Evolutionary conservation across 2,329 filamentous ascomycete genomes (phyloP).

Genomic region (Calonectria honghensis): DNA sequence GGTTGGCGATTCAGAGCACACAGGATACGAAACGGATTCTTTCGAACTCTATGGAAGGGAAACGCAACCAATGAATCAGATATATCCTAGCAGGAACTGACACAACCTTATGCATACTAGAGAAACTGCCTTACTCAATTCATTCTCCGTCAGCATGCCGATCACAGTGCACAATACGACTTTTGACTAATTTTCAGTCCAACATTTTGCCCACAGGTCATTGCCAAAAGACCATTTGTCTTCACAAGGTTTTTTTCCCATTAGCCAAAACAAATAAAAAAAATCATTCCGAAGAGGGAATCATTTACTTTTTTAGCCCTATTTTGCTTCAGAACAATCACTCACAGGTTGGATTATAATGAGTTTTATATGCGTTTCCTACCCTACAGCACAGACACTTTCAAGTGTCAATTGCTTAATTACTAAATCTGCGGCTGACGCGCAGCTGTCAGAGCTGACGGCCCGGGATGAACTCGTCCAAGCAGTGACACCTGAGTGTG

Average conservation of each 20-base stretch:
- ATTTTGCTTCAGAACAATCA: no score
- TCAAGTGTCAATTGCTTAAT: slow-evolving; percentile 3
- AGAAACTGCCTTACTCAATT: not conserved
- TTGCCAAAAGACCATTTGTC: no score
- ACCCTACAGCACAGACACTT: not conserved
- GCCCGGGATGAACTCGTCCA: not conserved
- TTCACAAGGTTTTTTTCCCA: no score
- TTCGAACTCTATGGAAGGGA: not conserved
- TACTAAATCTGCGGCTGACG: not conserved
- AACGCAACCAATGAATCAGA: not conserved
- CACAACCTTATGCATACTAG: not conserved
- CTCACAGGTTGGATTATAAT: not conserved
- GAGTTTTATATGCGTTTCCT: not conserved
- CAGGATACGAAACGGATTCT: not conserved
- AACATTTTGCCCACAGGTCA: no score
- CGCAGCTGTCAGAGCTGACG: slow-evolving; percentile 11
- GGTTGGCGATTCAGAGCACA: not conserved
- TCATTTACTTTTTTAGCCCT: no score
- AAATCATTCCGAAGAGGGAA: no score
- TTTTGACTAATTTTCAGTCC: no score
- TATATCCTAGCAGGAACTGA: not conserved
- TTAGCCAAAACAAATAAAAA: no score
- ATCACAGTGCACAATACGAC: not conserved
- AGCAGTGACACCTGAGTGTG: slow-evolving; percentile 38
- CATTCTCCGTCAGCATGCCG: not conserved